A percentile compares a stretch with the other conserved stretches of the same genome.
These are phyloP conservation scores for Verticillium nonalfalfae DNA, from an alignment of 2,329 filamentous ascomycete species.

Conservation along the genomic window DNA sequence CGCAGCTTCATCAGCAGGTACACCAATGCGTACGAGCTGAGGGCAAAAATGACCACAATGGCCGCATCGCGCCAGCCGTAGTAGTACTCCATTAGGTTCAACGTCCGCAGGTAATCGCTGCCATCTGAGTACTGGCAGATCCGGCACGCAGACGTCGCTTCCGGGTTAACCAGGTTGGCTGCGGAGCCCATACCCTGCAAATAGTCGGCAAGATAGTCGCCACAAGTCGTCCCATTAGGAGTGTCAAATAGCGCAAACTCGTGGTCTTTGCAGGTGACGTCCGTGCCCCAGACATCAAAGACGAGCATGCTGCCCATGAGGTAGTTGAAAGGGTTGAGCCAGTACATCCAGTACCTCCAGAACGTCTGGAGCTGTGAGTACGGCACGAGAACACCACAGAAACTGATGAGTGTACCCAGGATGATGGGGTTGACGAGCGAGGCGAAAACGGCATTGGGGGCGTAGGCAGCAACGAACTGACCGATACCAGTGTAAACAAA, in stretches of 20 bases:
- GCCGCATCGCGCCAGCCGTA: conserved; percentile 63
- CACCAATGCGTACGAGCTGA: conserved; percentile 45
- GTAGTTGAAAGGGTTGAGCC: conserved; percentile 55
- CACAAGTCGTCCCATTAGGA: conserved; percentile 46
- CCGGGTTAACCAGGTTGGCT: conserved; percentile 53
- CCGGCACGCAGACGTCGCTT: conserved; percentile 45
- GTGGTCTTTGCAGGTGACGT: conserved; percentile 35
- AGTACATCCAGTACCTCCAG: conserved; percentile 64
- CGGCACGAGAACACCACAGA: conserved; percentile 71
- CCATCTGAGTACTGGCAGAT: conserved; percentile 56
- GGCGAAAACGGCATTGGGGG: conserved; percentile 54
- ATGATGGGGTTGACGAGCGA: conserved; percentile 50
- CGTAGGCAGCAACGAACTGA: conserved; percentile 57
- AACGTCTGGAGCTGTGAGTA: conserved; percentile 56
- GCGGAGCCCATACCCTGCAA: conserved; percentile 36
- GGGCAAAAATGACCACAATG: conserved; percentile 49
- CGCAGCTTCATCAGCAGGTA: conserved; percentile 40
- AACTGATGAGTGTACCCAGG: conserved; percentile 55
- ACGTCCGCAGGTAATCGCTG: conserved; percentile 49
- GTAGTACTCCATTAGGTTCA: conserved; percentile 55
- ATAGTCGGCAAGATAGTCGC: conserved; percentile 49
- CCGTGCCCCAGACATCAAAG: conserved; percentile 40
- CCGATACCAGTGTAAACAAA: conserved; percentile 56
- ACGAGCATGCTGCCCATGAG: conserved; percentile 49
- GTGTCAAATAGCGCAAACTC: conserved; percentile 50